phyloP scores from a whole-genome alignment of 2,329 filamentous ascomycete species.

The Aspergillus quadrilineatus region DNA sequence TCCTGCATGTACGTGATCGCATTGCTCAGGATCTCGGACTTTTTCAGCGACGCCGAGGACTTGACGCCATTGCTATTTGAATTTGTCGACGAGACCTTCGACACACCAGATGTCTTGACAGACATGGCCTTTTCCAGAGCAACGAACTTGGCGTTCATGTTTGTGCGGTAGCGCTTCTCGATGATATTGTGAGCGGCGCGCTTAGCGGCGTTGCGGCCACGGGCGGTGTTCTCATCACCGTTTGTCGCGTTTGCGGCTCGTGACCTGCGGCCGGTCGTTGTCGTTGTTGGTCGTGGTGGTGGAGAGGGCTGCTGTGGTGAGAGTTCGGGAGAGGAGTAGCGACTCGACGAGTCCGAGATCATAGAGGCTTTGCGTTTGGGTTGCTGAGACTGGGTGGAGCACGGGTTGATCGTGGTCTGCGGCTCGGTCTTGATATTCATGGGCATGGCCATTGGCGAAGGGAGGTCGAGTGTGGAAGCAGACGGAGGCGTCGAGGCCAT shows the following conservation, averaged over 20 bases:
- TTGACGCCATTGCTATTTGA: slow-evolving; percentile 7
- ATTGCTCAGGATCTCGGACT: slow-evolving; percentile 39
- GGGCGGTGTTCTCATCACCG: slow-evolving; percentile 13
- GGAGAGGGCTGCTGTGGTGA: slow-evolving; percentile 20
- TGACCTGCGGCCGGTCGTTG: background rate
- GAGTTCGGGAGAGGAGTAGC: slow-evolving; percentile 33
- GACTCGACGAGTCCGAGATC: slow-evolving; percentile 7
- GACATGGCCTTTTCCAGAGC: slow-evolving; percentile 40
- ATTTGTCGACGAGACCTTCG: background rate
- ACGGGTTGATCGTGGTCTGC: background rate
- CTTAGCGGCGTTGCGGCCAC: slow-evolving; percentile 38
- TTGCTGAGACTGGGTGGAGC: background rate
- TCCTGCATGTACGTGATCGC: slow-evolving; percentile 38
- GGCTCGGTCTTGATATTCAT: background rate
- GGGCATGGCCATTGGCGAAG: background rate
- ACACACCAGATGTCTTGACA: slow-evolving; percentile 18
- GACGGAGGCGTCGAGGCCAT: slow-evolving; percentile 17
- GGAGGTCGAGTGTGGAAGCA: slow-evolving; percentile 2
- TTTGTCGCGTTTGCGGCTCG: background rate
- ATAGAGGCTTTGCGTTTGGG: slow-evolving; percentile 3
- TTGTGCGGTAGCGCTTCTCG: slow-evolving; percentile 44
- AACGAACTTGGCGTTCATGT: slow-evolving; percentile 45
- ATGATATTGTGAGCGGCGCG: slow-evolving; percentile 44
- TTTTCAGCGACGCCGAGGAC: slow-evolving; percentile 36
- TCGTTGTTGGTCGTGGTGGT: slow-evolving; percentile 21